Conservation (phyloP, 202 grass and related monocot genomes). For the Carex arenaria region DNA sequence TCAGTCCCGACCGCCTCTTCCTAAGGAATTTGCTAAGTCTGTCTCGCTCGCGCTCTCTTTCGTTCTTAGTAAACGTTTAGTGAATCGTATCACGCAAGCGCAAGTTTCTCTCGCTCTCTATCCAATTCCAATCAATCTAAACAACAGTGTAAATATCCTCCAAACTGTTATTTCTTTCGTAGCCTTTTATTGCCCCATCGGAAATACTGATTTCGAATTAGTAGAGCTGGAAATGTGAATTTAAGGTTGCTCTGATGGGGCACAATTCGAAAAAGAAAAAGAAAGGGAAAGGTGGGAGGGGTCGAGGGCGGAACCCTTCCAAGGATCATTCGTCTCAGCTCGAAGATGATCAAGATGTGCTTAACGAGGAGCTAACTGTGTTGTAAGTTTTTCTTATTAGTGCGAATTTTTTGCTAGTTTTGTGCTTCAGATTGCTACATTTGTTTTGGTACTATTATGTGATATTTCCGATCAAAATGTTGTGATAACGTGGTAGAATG, state of each 20-base stretch:
- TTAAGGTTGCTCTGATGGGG: constrained; percentile 42
- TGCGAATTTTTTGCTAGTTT: not conserved
- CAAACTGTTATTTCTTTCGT: not conserved
- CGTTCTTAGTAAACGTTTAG: constrained; percentile 13
- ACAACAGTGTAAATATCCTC: constrained; percentile 23
- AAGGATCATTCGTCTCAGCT: constrained; percentile 66
- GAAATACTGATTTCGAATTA: not conserved
- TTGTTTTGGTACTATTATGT: not conserved
- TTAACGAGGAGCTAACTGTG: constrained; percentile 74
- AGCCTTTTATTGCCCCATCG: not conserved
- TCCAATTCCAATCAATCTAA: not conserved
- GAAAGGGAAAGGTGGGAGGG: constrained; percentile 49
- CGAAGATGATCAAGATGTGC: constrained; percentile 55
- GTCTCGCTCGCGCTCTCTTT: constrained; percentile 13
- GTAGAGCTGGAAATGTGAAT: not conserved
- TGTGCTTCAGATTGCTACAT: not conserved
- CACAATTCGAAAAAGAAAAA: constrained; percentile 93
- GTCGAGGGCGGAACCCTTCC: constrained; percentile 42
- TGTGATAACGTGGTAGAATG: not conserved
- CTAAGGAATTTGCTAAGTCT: not conserved
- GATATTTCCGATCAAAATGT: not conserved
- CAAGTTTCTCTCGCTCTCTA: not conserved
- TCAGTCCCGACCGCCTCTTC: not conserved
- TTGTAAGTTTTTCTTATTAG: constrained; percentile 41
- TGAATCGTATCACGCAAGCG: not conserved